Conservation (phyloP, 257 asterid species). For the Euphrasia confusa region DNA sequence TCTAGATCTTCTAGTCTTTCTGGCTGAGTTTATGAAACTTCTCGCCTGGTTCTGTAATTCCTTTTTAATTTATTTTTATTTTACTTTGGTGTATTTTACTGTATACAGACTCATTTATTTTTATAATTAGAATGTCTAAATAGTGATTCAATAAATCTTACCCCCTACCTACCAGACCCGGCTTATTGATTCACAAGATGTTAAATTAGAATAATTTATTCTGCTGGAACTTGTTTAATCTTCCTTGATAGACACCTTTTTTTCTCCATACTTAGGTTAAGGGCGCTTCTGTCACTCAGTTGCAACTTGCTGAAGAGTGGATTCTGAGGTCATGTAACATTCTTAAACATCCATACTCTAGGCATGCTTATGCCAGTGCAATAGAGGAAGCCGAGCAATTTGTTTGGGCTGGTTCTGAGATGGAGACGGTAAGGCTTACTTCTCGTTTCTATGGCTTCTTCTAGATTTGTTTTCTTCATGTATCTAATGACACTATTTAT, state of each 20-base stretch:
- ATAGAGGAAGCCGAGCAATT: slow-evolving; percentile 80
- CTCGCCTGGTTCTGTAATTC: not conserved
- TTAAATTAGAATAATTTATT: slow-evolving; percentile 13
- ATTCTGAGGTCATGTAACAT: slow-evolving; percentile 48
- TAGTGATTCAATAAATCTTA: not conserved
- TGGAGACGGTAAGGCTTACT: slow-evolving; percentile 64
- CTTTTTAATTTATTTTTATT: not conserved
- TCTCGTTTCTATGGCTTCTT: slow-evolving; percentile 16
- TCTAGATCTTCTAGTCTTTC: not conserved
- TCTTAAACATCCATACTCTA: slow-evolving; percentile 56
- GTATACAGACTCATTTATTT: slow-evolving; percentile 16
- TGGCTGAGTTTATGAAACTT: slow-evolving; percentile 8
- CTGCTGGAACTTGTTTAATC: slow-evolving; percentile 18
- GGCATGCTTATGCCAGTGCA: slow-evolving; percentile 53
- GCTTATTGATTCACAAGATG: slow-evolving; percentile 4
- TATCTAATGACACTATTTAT: slow-evolving; percentile 26
- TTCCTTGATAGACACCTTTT: slow-evolving; percentile 12
- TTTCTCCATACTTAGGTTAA: slow-evolving; percentile 49
- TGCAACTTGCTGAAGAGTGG: slow-evolving; percentile 91
- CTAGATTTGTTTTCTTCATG: slow-evolving; percentile 8
- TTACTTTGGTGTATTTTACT: not conserved
- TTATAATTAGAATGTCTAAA: not conserved
- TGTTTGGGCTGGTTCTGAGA: slow-evolving; percentile 94
- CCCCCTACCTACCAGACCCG: not conserved
- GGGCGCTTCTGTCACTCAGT: slow-evolving; percentile 52